Base-by-base conservation (phyloP, 164 flowering plant species). In the Vitis labrusca region DNA sequence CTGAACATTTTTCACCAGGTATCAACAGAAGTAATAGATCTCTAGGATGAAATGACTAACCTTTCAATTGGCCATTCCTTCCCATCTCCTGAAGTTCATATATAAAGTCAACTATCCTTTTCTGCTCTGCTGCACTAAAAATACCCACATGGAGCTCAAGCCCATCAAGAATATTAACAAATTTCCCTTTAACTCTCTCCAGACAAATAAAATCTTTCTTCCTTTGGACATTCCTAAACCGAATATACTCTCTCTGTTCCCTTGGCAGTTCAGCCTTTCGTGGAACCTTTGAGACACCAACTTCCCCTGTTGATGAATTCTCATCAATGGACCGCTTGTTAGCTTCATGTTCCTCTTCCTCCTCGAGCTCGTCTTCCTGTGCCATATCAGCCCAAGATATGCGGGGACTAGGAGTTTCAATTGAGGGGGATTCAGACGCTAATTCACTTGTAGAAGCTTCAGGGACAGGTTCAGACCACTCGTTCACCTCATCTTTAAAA, bases 301-400 rank as follows among this genome's bases (percentile, higher is more conserved):
- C 73, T 14, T 72, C 78, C 12, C 55, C 77, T 0, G 65, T 50
- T 3, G 67, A 15, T 58, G 59, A 56, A 64, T 61, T 59, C 23
- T 59, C 73, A 63, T 71, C 59, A 17, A 50, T 74, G 44, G 52
- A 44, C 50, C 59, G 75, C 30, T 69, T 76, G 16, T 30, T 51
- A 3, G 48, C 15, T 50, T 74, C 77, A 16, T 2, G 12, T 11
- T 73, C 71, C 59, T 73, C 81, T 13, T 75, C 89, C 63, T 71
- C 86, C 61, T 71, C 87, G 16, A 85, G 79, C 69, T 89, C 94
- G 67, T 93, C 94, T 69, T 94, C 97, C 69, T 86, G 89, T 19
- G 95, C 94, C 91, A 94, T 92, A 72, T 94, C 97, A 4, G 97
- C 97, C 99, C 99, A 94, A n/a, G 95, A 89, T 79, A 85, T 77